Conservation (phyloP, 2,329 filamentous ascomycete genomes). For the Coniochaeta prunicola region DNA sequence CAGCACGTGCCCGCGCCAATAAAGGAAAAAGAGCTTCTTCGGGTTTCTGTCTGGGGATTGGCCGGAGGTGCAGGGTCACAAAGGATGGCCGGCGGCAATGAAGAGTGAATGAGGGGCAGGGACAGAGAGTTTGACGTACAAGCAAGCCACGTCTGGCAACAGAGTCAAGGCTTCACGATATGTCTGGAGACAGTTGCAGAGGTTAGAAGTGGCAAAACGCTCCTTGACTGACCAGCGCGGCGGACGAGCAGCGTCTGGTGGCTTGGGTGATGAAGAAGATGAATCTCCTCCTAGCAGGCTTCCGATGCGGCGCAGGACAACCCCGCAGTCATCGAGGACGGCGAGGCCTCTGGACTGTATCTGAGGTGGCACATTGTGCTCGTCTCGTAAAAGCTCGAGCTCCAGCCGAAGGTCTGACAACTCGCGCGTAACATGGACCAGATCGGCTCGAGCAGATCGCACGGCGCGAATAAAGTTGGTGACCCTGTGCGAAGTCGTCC, state of each 20-base stretch:
- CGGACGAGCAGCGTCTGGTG: constrained; percentile 1
- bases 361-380: constrained; percentile 9
- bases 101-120: neutral
- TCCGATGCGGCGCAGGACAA: constrained; percentile 11
- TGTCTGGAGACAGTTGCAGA: constrained; percentile 1
- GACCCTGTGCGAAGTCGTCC: constrained; percentile 14
- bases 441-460: constrained; percentile 14
- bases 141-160: neutral
- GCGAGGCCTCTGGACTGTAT: constrained; percentile 11
- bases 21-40: neutral
- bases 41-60: neutral
- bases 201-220: neutral
- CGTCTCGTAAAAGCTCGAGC: constrained; percentile 15
- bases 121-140: neutral
- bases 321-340: constrained; percentile 13
- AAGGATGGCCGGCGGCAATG: neutral
- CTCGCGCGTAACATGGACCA: constrained; percentile 16
- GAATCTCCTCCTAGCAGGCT: constrained; percentile 8
- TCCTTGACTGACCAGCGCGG: constrained; percentile 2
- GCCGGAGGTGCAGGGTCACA: neutral
- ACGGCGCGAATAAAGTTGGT: constrained; percentile 17
- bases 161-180: neutral
- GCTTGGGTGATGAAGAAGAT: constrained; percentile 3
- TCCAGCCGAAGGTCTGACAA: constrained; percentile 16
- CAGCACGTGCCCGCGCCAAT: constrained; percentile 1